These are phyloP conservation scores for Elsinoe ampelina DNA, from an alignment of 2,329 filamentous ascomycete genomes.

Conservation along the genomic window DNA sequence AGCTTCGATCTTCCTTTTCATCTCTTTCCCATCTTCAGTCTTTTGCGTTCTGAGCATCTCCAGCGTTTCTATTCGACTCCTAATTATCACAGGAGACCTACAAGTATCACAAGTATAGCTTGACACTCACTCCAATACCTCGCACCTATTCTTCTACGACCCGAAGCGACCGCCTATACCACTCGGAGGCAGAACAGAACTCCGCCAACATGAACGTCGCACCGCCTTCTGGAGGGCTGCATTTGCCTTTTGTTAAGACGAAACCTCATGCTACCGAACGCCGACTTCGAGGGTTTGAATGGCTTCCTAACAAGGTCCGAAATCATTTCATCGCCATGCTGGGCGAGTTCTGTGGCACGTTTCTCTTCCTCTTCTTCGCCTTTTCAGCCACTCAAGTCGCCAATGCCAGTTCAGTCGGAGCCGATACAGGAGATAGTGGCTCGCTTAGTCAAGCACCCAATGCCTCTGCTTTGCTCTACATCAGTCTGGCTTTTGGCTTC, in stretches of 20 bases:
- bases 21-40: background rate
- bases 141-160: slow-evolving; percentile 5
- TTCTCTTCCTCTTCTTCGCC: slow-evolving; percentile 37
- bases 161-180: slow-evolving; percentile 9
- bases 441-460: slow-evolving; percentile 28
- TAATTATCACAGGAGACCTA: slow-evolving; percentile 5
- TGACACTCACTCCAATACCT: background rate
- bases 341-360: slow-evolving; percentile 38
- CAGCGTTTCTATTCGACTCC: slow-evolving; percentile 7
- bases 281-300: slow-evolving; percentile 32
- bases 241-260: slow-evolving; percentile 32
- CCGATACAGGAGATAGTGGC: slow-evolving; percentile 19
- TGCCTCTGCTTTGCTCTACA: slow-evolving; percentile 32
- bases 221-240: slow-evolving; percentile 27
- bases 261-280: slow-evolving; percentile 22
- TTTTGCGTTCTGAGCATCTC: slow-evolving; percentile 7
- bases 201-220: slow-evolving; percentile 32
- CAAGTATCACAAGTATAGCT: background rate
- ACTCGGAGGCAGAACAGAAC: background rate
- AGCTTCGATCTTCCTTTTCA: slow-evolving; percentile 9
- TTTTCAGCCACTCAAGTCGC: slow-evolving; percentile 33
- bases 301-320: slow-evolving; percentile 35
- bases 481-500: slow-evolving; percentile 34
- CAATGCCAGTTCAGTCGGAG: slow-evolving; percentile 28
- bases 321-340: slow-evolving; percentile 35